phyloP scores from a whole-genome alignment of 2,329 filamentous ascomycete genomes.

The Chalara sp. region DNA sequence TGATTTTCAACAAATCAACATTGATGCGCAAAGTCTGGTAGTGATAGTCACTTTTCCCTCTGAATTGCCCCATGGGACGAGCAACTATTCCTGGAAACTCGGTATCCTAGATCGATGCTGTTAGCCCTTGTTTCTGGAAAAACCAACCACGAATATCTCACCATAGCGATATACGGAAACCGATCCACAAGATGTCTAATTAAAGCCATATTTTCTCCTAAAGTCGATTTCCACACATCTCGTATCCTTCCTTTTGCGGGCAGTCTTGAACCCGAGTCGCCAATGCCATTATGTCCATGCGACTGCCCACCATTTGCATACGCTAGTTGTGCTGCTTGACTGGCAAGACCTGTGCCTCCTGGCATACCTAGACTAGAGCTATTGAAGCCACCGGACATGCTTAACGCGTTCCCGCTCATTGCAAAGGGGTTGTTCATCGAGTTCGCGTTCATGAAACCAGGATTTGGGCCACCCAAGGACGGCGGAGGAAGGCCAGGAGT shows the following conservation, averaged over 20 bases:
- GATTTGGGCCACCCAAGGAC: conserved; percentile 57
- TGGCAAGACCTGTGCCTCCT: conserved; percentile 66
- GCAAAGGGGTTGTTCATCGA: conserved; percentile 63
- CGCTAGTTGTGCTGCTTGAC: conserved; percentile 80
- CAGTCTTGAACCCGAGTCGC: conserved; percentile 46
- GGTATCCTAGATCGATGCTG: conserved; percentile 62
- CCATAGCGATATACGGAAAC: conserved; percentile 97
- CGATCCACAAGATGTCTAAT: conserved; percentile 78
- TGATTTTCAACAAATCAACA: conserved; percentile 94
- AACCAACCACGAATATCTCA: conserved; percentile 39
- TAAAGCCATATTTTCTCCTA: conserved; percentile 83
- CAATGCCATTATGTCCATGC: conserved; percentile 47
- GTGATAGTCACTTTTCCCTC: conserved; percentile 94
- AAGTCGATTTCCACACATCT: conserved; percentile 91
- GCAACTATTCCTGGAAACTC: conserved; percentile 98
- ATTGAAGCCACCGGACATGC: conserved; percentile 48
- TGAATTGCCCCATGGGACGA: conserved; percentile 88
- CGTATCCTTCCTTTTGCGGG: conserved; percentile 75
- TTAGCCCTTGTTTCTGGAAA: conserved; percentile 4
- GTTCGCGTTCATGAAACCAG: conserved; percentile 65
- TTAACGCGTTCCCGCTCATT: conserved; percentile 43
- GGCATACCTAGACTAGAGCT: conserved; percentile 45
- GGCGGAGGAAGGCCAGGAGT: conserved; percentile 40
- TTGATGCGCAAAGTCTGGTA: conserved; percentile 97
- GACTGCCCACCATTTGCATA: conserved; percentile 67